phyloP scores from a whole-genome alignment of 345 rosid species.

The Raphanus raphanistrum region DNA sequence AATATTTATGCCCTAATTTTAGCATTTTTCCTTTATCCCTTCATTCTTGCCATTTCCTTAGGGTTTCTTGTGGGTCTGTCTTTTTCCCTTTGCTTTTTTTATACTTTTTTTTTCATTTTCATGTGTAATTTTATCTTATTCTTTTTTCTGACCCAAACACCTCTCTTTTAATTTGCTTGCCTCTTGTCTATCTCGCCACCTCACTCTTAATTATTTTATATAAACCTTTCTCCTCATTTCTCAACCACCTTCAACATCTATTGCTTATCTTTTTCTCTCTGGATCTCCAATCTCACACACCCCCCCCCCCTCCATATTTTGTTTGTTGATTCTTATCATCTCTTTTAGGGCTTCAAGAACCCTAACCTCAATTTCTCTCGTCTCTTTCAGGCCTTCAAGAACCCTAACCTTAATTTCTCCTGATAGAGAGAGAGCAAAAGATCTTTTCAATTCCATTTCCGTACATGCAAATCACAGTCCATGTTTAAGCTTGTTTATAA shows the following conservation, averaged over 20 bases:
- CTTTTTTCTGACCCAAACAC: slow-evolving; percentile 30
- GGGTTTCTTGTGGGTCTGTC: slow-evolving; percentile 46
- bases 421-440: slow-evolving; percentile 1
- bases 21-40: slow-evolving; percentile 43
- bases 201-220: slow-evolving; percentile 37
- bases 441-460: slow-evolving; percentile 18
- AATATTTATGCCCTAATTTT: slow-evolving; percentile 34
- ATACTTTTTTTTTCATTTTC: slow-evolving; percentile 2
- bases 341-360: slow-evolving; percentile 10
- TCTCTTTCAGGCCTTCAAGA: slow-evolving; percentile 13
- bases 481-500: slow-evolving; percentile 6
- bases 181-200: slow-evolving; percentile 29
- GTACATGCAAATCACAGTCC: slow-evolving; percentile 32
- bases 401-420: slow-evolving; percentile 7
- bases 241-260: slow-evolving; percentile 18
- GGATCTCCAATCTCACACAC: slow-evolving; percentile 20
- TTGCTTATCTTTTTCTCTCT: slow-evolving; percentile 18
- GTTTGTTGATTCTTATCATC: slow-evolving; percentile 23
- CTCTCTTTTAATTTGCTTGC: slow-evolving; percentile 37
- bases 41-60: slow-evolving; percentile 49
- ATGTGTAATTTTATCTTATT: slow-evolving; percentile 8
- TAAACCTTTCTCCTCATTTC: slow-evolving; percentile 30
- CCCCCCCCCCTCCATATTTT: background rate
- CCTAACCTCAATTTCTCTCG: slow-evolving; percentile 6
- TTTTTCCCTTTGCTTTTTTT: slow-evolving; percentile 25